phyloP scores from a whole-genome alignment of 306 rosid genomes.

The Styphnolobium japonicum region DNA sequence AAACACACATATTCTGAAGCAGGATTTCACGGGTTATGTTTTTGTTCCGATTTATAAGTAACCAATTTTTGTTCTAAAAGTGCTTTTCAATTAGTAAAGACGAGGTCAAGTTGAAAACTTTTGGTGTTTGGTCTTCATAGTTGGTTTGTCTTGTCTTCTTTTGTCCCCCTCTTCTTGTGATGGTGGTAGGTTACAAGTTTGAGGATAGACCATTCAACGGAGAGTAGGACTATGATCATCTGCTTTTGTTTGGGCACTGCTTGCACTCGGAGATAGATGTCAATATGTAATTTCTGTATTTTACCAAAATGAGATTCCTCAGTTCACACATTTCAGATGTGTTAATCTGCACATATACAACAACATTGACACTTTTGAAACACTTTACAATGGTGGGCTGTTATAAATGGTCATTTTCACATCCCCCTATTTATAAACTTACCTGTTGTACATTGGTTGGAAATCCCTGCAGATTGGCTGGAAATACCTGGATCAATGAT shows the following conservation, averaged over 20 bases:
- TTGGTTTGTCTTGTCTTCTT: background rate
- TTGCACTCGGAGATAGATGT: background rate
- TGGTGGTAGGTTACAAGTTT: background rate
- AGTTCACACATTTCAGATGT: background rate
- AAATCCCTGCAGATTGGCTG: slow-evolving; percentile 58
- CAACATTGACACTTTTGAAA: background rate
- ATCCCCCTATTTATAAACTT: background rate
- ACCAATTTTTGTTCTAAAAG: background rate
- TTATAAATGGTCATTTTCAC: background rate
- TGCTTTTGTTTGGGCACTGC: background rate
- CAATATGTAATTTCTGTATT: background rate
- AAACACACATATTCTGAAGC: background rate
- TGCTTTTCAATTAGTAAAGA: background rate
- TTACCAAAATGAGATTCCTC: background rate
- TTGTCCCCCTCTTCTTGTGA: too few relatives aligned
- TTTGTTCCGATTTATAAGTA: too few relatives aligned
- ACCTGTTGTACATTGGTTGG: background rate
- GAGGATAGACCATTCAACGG: background rate
- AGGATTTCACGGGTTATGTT: background rate
- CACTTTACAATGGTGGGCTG: background rate
- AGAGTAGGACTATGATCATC: background rate
- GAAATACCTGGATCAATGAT: slow-evolving; percentile 88
- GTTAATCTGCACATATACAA: background rate
- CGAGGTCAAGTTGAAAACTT: background rate
- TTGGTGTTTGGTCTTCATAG: background rate